Conservation (phyloP, 129 eudicot genomes). For the Gnaphalium uliginosum region DNA sequence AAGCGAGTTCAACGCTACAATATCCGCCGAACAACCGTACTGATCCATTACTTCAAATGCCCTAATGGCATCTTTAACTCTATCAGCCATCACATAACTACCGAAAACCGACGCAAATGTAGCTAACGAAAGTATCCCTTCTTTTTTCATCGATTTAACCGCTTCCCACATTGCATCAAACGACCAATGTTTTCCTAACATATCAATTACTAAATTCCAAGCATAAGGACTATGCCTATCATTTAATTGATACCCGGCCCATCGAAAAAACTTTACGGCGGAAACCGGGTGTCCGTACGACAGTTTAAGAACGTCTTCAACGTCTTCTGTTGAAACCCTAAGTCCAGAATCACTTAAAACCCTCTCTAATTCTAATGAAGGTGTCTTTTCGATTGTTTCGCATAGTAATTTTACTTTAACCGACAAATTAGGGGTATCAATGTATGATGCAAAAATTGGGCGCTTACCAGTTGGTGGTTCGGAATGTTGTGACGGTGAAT, state of each 20-base stretch:
- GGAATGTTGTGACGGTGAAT: constrained; percentile 32
- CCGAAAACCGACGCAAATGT: constrained; percentile 77
- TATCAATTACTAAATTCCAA: constrained; percentile 77
- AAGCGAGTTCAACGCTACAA: constrained; percentile 68
- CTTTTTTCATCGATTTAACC: constrained; percentile 59
- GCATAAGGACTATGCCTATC: constrained; percentile 67
- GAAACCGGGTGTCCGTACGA: constrained; percentile 55
- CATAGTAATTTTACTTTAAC: constrained; percentile 66
- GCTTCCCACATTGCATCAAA: constrained; percentile 97
- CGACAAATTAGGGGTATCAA: constrained; percentile 52
- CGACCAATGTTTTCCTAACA: constrained; percentile 64
- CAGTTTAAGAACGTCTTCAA: constrained; percentile 69
- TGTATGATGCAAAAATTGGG: constrained; percentile 50
- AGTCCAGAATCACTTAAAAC: constrained; percentile 56
- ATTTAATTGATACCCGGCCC: constrained; percentile 61
- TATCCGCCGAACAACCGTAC: constrained; percentile 52
- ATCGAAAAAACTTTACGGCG: constrained; percentile 77
- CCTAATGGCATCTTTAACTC: constrained; percentile 54
- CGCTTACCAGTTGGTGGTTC: constrained; percentile 50
- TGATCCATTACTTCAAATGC: constrained; percentile 66
- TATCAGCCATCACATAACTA: constrained; percentile 62
- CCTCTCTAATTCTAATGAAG: constrained; percentile 50
- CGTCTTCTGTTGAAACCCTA: constrained; percentile 52
- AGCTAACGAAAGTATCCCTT: constrained; percentile 58
- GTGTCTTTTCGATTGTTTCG: constrained; percentile 54